These are phyloP conservation scores for Fusarium nanum DNA, from an alignment of 2,329 filamentous ascomycete species.

Conservation along the genomic window DNA sequence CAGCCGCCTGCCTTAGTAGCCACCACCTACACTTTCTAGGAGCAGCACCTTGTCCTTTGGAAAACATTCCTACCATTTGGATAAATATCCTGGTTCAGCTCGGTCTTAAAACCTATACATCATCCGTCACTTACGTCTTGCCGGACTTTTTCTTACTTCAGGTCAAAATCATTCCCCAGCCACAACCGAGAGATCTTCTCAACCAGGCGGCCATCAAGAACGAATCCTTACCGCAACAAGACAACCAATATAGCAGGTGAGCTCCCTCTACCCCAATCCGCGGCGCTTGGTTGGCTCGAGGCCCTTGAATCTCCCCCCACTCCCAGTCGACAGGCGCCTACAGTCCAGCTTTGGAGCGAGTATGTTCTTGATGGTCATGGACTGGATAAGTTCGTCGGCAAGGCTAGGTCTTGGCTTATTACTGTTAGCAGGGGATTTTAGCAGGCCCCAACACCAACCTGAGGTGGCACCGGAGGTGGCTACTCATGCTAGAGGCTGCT, in stretches of 20 bases:
- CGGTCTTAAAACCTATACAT: neutral
- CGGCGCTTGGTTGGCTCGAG: slow-evolving; percentile 33
- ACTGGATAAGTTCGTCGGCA: slow-evolving; percentile 25
- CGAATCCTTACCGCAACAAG: slow-evolving; percentile 28
- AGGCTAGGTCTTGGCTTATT: slow-evolving; percentile 42
- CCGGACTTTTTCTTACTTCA: neutral
- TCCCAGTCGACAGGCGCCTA: slow-evolving; percentile 30
- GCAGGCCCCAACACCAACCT: slow-evolving; percentile 22
- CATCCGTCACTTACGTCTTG: neutral
- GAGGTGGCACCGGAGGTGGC: slow-evolving; percentile 38
- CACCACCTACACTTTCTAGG: slow-evolving; percentile 16
- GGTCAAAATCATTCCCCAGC: slow-evolving; percentile 31
- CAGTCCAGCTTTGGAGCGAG: slow-evolving; percentile 14
- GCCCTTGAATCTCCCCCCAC: slow-evolving; percentile 35
- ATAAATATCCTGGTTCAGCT: neutral
- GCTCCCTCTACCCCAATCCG: slow-evolving; percentile 28
- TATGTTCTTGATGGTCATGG: slow-evolving; percentile 14
- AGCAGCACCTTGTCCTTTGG: slow-evolving; percentile 15
- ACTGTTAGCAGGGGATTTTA: slow-evolving; percentile 32
- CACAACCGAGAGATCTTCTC: slow-evolving; percentile 33
- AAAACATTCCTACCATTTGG: neutral
- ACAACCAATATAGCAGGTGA: slow-evolving; percentile 21
- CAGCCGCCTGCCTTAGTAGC: neutral
- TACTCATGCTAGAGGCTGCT: slow-evolving; percentile 7
- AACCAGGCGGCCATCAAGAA: slow-evolving; percentile 17